Base-by-base conservation (phyloP, 768 basidiomycete genomes). In the Tylopilus vinaceipallidus region DNA sequence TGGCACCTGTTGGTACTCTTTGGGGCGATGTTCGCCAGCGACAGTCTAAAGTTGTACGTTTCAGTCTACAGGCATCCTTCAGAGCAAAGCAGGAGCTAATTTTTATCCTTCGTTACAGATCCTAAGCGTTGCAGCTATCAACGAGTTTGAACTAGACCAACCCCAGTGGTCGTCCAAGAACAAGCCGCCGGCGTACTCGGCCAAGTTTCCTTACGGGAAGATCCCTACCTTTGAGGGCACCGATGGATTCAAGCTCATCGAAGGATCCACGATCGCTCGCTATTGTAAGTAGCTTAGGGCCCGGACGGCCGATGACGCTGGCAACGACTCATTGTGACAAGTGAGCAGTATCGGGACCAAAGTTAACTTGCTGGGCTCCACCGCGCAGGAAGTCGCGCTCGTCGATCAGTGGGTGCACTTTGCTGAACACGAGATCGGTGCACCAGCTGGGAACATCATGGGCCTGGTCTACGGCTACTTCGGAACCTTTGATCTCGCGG, bases 1-100 rank as follows among this genome's bases (percentile, higher is more conserved):
- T 63, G 62, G 45, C 49, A 26, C 17, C 37, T 12, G 30, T 53
- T 20, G 61, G 61, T 9, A 60, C 52, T 26, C 48, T 61, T 17
- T 63, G 61, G 50, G 59, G 62, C 10, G 34, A 48, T 9, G 7
- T 9, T 38, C 47, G 54, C 17, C 62, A 63, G 35, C 52, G 53
- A 14, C 61, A 63, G 40, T 54, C 51, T 33, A 63, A 58, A 61
- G 59, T 58, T n/a, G 56, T 60, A 46, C 29, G 61, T 63, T 13
- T 9, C 6, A 19, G 40, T 8, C 16, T 2, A 19, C 19, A 13
- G 17, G 17, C 26, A 12, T 43, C 26, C 6, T 9, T 39, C 14
- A 4, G 19, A 16, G 5, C 6, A 5, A 20, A 20, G 13, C 14
- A 26, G 23, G 9, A 4, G 33, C 39, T 20, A 5, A 44, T 17